Evolutionary conservation across 495 filamentous ascomycete species (phyloP).

Genomic region (Aspergillus biplanus): DNA sequence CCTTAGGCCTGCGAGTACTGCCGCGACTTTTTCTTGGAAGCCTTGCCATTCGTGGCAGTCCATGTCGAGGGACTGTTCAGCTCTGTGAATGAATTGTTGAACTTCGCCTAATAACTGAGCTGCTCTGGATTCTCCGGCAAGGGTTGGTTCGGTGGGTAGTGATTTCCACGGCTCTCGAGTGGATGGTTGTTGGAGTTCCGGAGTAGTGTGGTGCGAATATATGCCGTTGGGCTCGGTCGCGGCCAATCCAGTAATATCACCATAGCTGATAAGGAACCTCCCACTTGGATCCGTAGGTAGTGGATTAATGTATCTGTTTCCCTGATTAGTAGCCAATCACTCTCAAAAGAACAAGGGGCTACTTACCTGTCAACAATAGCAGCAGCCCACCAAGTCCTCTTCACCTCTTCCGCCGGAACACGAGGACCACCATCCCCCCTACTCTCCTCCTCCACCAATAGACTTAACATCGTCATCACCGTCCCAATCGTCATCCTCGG

Average conservation of each 20-base stretch:
- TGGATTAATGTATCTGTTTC: not conserved
- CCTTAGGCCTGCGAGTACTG: not conserved
- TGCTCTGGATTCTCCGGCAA: not conserved
- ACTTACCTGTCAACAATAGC: not conserved
- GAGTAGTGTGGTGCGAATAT: not conserved
- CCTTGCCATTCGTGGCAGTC: not conserved
- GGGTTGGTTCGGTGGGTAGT: not conserved
- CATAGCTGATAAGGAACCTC: conserved; percentile 1
- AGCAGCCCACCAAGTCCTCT: not conserved
- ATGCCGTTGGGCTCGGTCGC: not conserved
- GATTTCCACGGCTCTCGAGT: not conserved
- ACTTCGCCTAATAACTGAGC: not conserved
- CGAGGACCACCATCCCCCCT: not conserved
- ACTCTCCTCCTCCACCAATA: not conserved
- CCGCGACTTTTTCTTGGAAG: not conserved
- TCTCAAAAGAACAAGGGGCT: not conserved
- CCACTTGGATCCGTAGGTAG: not conserved
- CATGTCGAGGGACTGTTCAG: not conserved
- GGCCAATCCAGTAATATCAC: not conserved
- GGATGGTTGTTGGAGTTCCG: not conserved
- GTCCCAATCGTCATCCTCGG: conserved; percentile 2
- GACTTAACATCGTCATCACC: not conserved
- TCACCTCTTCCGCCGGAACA: not conserved
- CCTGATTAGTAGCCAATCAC: not conserved
- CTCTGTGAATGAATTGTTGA: not conserved